Evolutionary conservation across 805 yeast genomes (phyloP), one percentile per base, ranked within the genome.

Genomic region (Ogataea salicorniae): DNA sequence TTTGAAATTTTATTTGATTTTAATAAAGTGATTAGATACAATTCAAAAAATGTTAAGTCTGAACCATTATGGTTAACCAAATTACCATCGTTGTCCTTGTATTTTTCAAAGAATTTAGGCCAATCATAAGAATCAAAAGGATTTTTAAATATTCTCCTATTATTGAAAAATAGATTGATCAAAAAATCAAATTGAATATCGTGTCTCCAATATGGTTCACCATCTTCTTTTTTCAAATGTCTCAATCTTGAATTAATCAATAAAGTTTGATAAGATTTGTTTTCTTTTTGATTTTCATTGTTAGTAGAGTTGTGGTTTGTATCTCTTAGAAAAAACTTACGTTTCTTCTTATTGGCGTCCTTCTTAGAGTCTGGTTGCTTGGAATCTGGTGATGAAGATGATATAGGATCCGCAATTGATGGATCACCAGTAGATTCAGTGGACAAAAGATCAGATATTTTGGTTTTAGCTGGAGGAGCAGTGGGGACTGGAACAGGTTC

Each of bases 181-280:
- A 92, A 68, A 55, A 91, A 87, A 54, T 84, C 90, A 64, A 82
- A 86, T 64, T 90, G 97, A 47, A 92, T 84, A 58, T 92, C 98
- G 46, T 70, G 76, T 42, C 98, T 74, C 85, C 94, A 87, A 49
- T 91, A 81, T 18, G 96, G 95, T 58, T 87, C 95, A 6, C 98
- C 97, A 60, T 92, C 98, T 17, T 81, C 75, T 61, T 91, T 92
- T 66, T 92, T 92, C 56, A 92, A 65, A 64, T 84, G 90, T 40
- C 87, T 71, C 5, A 65, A 52, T 42, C 68, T 54, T 3, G 66
- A 56, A 53, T 69, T 61, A 8, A 66, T 58, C 41, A 60, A 47
- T 20, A 58, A 48, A 5, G 66, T 58, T 43, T 59, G 66, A 40
- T 60, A 63, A 48, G 50, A 57, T 48, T 58, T 62, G 34, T 42